Evolutionary conservation across 495 filamentous ascomycete genomes (phyloP).

Genomic region (Xylaria venustula): DNA sequence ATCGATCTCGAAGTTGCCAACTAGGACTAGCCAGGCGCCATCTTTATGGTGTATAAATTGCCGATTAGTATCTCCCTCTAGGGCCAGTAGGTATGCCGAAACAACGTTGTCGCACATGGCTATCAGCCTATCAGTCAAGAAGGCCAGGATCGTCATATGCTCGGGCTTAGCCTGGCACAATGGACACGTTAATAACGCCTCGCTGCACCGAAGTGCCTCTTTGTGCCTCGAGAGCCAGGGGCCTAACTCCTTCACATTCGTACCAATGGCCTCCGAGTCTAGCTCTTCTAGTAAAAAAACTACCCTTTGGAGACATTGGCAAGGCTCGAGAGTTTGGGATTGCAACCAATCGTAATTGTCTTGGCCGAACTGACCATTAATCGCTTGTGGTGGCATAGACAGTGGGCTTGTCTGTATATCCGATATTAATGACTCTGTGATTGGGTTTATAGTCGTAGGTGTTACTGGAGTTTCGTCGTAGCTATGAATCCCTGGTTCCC

Average conservation of each 20-base stretch:
- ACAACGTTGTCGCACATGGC: constrained; percentile 13
- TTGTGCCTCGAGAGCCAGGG: constrained; percentile 13
- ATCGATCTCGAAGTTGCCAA: constrained; percentile 16
- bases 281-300: constrained; percentile 15
- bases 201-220: constrained; percentile 15
- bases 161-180: constrained; percentile 11
- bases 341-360: not conserved
- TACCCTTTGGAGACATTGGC: constrained; percentile 13
- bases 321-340: not conserved
- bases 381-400: not conserved
- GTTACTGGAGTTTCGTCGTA: not conserved
- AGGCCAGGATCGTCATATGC: constrained; percentile 15
- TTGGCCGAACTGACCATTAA: not conserved
- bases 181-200: constrained; percentile 10
- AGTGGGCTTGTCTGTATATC: not conserved
- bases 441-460: not conserved
- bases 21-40: constrained; percentile 1
- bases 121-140: constrained; percentile 11
- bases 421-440: not conserved
- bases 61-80: not conserved
- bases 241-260: constrained; percentile 3
- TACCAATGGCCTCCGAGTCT: constrained; percentile 1
- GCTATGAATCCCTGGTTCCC: not conserved
- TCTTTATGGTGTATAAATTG: not conserved
- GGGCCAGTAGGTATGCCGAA: not conserved